These are phyloP conservation scores for Bertia moriformis DNA, from an alignment of 2,329 filamentous ascomycete genomes.

Conservation along the genomic window DNA sequence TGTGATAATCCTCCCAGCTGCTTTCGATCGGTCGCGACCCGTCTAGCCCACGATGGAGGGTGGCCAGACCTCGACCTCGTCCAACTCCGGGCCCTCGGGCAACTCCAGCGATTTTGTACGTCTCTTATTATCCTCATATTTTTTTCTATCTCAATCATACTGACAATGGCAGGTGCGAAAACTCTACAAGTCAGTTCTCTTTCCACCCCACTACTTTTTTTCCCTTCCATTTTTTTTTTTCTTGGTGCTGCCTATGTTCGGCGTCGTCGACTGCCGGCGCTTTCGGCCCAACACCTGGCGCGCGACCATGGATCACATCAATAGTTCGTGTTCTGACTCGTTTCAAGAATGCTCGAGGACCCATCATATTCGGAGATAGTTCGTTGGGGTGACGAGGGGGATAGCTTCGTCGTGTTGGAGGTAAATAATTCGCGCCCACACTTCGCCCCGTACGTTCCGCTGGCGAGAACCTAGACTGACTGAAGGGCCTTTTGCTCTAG, in stretches of 20 bases:
- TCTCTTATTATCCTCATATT: conserved; percentile 14
- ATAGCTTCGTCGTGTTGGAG: conserved; percentile 94
- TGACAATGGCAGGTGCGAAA: conserved; percentile 66
- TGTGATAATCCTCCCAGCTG: neutral
- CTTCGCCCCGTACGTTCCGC: conserved; percentile 2
- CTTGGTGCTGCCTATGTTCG: conserved; percentile 3
- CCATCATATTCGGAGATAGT: conserved; percentile 85
- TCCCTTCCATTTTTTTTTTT: conserved; percentile 3
- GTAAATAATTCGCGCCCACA: conserved; percentile 32
- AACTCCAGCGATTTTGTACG: conserved; percentile 93
- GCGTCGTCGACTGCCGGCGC: neutral
- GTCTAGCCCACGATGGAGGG: neutral
- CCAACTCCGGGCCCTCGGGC: conserved; percentile 5
- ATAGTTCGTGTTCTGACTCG: conserved; percentile 13
- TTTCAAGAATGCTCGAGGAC: conserved; percentile 82
- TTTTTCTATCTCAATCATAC: neutral
- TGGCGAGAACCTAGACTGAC: conserved; percentile 7
- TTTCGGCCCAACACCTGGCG: conserved; percentile 3
- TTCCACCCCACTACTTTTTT: conserved; percentile 3
- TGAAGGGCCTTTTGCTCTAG: conserved; percentile 28
- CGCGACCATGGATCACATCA: conserved; percentile 3
- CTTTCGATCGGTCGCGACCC: conserved; percentile 1
- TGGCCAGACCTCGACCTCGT: neutral
- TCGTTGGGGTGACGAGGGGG: conserved; percentile 84
- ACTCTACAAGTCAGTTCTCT: conserved; percentile 71